These are phyloP conservation scores for Wallacemonas rigidus DNA, from an alignment of 208 protist genomes.

Conservation along the genomic window DNA sequence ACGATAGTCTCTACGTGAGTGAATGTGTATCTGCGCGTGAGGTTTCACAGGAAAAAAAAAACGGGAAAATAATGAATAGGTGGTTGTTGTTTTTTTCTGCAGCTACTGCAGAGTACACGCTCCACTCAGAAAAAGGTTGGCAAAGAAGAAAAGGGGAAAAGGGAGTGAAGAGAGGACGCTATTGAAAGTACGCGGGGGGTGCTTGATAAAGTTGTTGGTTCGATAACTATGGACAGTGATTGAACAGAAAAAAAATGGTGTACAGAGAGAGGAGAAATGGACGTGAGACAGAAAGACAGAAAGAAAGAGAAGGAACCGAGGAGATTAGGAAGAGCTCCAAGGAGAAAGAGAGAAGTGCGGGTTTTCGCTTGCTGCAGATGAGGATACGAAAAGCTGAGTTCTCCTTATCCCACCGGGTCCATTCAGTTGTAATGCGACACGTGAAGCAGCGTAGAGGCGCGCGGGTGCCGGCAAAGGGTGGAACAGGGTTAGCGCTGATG, in stretches of 20 bases:
- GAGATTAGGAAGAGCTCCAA: too few species aligned
- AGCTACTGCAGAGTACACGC: neutral
- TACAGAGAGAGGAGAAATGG: slow-evolving; percentile 18
- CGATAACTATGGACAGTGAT: neutral
- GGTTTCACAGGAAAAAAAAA: neutral
- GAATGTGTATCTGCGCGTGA: neutral
- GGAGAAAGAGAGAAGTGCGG: too few species aligned
- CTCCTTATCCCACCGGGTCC: too few species aligned
- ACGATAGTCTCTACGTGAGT: neutral
- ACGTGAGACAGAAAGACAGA: slow-evolving; percentile 1
- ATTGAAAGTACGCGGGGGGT: neutral
- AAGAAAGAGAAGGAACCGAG: neutral
- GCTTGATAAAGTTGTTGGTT: neutral
- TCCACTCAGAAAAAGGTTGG: neutral
- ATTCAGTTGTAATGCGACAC: too few species aligned
- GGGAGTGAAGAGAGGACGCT: neutral
- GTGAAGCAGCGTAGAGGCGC: too few species aligned
- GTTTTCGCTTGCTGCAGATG: too few species aligned
- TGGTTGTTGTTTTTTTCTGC: neutral
- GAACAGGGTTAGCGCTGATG: too few species aligned
- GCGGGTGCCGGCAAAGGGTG: too few species aligned
- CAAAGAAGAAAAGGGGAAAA: neutral
- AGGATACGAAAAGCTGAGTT: too few species aligned
- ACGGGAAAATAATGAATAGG: too few species aligned
- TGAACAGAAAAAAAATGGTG: neutral